Percentiles rank a stretch among this genome's conserved stretches.
These are phyloP conservation scores for Petunia axillaris DNA, from an alignment of 257 asterid genomes.

Conservation along the genomic window DNA sequence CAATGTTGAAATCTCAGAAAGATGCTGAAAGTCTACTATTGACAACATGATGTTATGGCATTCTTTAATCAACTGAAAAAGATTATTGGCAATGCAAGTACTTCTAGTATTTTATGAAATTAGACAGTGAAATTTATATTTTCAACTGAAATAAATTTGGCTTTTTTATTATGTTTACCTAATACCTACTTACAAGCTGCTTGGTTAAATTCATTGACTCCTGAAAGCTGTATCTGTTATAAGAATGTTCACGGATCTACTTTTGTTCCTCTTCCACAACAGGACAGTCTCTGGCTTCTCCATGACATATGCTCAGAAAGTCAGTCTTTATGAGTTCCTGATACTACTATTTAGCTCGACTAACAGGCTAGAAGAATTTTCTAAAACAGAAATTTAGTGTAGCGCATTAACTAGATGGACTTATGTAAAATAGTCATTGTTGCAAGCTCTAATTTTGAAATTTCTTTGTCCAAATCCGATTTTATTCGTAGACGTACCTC, in stretches of 20 bases:
- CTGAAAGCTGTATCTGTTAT: neutral
- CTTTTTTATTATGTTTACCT: neutral
- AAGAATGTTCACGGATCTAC: neutral
- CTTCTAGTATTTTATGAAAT: neutral
- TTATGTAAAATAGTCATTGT: neutral
- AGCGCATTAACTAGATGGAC: neutral
- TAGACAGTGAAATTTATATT: neutral
- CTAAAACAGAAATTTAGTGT: neutral
- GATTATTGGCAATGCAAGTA: neutral
- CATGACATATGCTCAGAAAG: neutral
- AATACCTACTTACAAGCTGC: neutral
- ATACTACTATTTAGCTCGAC: neutral
- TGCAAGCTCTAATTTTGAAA: conserved; percentile 11
- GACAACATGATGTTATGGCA: neutral
- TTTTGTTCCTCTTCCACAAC: neutral
- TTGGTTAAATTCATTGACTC: neutral
- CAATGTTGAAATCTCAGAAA: neutral
- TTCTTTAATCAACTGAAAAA: neutral
- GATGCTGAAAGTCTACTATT: neutral
- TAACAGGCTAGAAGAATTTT: neutral
- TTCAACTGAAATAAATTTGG: neutral
- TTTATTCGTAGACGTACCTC: neutral
- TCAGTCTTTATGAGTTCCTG: neutral
- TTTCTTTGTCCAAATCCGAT: neutral
- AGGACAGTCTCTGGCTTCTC: neutral